phyloP scores from a whole-genome alignment of 1,284 basidiomycete species.

The Ganoderma lucidum region DNA sequence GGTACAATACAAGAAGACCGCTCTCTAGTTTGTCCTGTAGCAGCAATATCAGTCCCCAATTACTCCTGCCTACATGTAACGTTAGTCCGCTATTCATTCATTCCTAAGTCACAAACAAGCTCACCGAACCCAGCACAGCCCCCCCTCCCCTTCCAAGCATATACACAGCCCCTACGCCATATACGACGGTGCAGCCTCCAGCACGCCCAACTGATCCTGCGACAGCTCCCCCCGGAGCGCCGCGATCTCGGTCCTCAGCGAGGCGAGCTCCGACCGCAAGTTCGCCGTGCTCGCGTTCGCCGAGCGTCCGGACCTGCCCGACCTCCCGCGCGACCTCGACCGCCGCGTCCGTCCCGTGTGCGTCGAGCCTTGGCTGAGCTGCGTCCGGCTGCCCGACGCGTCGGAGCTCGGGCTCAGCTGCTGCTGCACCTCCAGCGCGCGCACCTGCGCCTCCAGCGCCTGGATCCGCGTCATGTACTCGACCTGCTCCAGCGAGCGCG shows the following conservation, averaged over 20 bases:
- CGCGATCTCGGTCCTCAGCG: constrained; percentile 17
- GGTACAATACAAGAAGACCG: not conserved
- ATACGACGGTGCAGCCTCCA: constrained; percentile 15
- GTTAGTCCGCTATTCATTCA: not conserved
- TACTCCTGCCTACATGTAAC: not conserved
- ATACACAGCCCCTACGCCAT: not conserved
- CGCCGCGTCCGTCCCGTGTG: constrained; percentile 1
- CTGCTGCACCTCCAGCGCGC: not conserved
- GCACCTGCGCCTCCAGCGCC: constrained; percentile 11
- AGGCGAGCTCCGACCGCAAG: constrained; percentile 14
- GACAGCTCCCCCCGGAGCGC: constrained; percentile 20
- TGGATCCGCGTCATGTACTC: not conserved
- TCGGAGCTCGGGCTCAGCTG: constrained; percentile 4
- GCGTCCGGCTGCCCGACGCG: constrained; percentile 9
- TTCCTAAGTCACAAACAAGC: not conserved
- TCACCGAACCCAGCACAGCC: not conserved
- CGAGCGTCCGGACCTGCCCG: constrained; percentile 2
- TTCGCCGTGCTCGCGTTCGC: not conserved
- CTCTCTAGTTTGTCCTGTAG: not conserved
- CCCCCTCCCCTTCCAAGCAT: not conserved
- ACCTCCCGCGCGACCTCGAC: not conserved
- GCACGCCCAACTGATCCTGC: constrained; percentile 15
- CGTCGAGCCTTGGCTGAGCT: constrained; percentile 3
- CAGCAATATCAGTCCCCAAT: no score
- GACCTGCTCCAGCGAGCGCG: not conserved